Conservation (phyloP, 2,329 filamentous ascomycete genomes). For the Thelonectria discophora region DNA sequence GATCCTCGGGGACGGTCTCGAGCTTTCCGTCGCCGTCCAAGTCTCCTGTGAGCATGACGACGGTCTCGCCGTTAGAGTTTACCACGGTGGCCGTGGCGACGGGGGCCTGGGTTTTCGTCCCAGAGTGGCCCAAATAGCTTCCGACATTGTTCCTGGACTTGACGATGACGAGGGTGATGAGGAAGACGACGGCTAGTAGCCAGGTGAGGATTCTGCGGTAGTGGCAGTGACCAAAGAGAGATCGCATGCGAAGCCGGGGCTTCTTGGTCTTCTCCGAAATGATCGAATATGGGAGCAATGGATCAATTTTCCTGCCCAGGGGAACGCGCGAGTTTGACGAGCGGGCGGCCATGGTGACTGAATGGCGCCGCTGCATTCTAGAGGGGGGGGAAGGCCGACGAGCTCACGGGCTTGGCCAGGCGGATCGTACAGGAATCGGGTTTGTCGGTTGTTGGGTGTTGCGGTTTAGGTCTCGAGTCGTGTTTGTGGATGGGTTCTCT, state of each 20-base stretch:
- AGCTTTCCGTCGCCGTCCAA: conserved; percentile 42
- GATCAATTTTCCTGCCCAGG: conserved; percentile 44
- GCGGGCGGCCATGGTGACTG: conserved; percentile 48
- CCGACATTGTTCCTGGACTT: conserved; percentile 45
- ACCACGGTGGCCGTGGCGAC: conserved; percentile 41
- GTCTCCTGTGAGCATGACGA: conserved; percentile 42
- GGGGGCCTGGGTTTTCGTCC: conserved; percentile 36
- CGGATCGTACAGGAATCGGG: conserved; percentile 17
- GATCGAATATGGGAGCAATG: conserved; percentile 47
- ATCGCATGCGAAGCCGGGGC: conserved; percentile 52
- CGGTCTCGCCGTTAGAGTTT: conserved; percentile 41
- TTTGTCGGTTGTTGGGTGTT: conserved; percentile 23
- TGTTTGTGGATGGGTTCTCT: conserved; percentile 8
- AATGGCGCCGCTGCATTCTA: conserved; percentile 45
- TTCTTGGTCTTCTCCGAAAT: conserved; percentile 47
- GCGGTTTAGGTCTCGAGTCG: conserved; percentile 22
- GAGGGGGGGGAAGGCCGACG: conserved; percentile 31
- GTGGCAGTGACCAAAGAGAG: conserved; percentile 60
- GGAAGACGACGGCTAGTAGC: conserved; percentile 52
- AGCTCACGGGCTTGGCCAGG: conserved; percentile 30
- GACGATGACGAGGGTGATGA: conserved; percentile 54
- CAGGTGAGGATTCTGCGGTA: conserved; percentile 63
- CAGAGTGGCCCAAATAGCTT: conserved; percentile 30
- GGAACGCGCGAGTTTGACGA: conserved; percentile 47
- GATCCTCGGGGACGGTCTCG: conserved; percentile 37